Evolutionary conservation across 768 basidiomycete genomes (phyloP), one percentile per base, ranked within the genome.

Genomic region (Tricholoma terreum): DNA sequence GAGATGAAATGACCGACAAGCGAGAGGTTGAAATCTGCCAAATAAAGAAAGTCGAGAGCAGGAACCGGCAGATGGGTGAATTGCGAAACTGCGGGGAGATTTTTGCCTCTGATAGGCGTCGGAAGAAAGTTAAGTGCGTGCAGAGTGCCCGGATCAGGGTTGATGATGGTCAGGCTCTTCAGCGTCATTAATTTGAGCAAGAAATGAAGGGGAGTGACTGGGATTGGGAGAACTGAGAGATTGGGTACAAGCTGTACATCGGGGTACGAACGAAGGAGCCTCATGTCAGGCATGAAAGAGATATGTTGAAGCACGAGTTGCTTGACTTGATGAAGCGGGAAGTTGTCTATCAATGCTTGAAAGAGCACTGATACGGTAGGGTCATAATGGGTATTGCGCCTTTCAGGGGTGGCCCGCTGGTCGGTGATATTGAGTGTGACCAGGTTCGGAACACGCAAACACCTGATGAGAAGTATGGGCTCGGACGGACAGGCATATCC

Each of bases 81-180:
- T 22, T 11, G 15, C 35, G 21, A 14, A 19, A 24, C 36, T 9
- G 30, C 21, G 4, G 8, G n/a, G 9, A 17, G 2, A 14, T 21
- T 5, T 15, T 11, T 36, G 33, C 30, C 46, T 30, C 9, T 15
- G 12, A 14, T 31, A 19, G 15, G 21, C 4, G 54, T 27, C 6
- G 38, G 30, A n/a, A 34, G 21, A 15, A 24, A 34, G 15, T 57
- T 54, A 14, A 58, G 53, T 21, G 24, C 48, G 6, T 50, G 27
- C 17, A 58, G 34, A 17, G 60, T 58, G 50, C 40, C 56, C 6
- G 19, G 6, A 17, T 61, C 60, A 24, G 57, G 50, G n/a, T 21
- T 34, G 6, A 4, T 24, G 24, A 61, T 11, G 2, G 22, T n/a
- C 27, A 61, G 56, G 35, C 14, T 34, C 3, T 36, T 30, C 12